Evolutionary conservation across 2,329 filamentous ascomycete genomes (phyloP), one percentile per base, ranked within the genome.

Genomic region (Diaporthe ampelina): DNA sequence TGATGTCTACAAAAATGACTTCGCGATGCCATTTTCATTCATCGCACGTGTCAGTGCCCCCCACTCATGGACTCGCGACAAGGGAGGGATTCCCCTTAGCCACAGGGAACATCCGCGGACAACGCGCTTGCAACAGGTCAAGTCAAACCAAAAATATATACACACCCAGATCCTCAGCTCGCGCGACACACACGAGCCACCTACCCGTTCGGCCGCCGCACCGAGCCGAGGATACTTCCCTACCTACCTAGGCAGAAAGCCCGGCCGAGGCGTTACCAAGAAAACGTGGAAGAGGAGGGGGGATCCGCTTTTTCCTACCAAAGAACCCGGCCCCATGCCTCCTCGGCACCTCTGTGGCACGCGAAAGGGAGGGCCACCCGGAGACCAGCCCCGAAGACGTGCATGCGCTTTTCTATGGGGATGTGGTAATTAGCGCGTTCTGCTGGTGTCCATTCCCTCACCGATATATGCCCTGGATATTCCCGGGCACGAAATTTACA

Each of bases 381-480:
- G 29, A 37, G 4, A 24, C 45, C 61, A 67, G 29, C 61, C 21
- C 59, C 40, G 59, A 48, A 48, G 59, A 63, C 45, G 15, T 61
- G 58, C 58, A 24, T 50, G 58, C n/a, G 11, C 9, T 50, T 50
- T 40, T 26, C 10, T 61, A 61, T 43, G 58, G 58, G 35, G 35
- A 10, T 4, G 37, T 40, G 11, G 58, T 15, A n/a, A 58, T 17
- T 61, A 61, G 58, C 58, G 58, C 5, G 57, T 37, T 37, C 29
- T 32, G 6, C 29, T 7, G 29, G 37, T 9, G 2, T 9, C n/a
- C 35, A 24, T 26, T 43, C 37, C 58, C 26, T 61, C 58, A 48
- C 40, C 40, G 40, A 63, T 63, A 26, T 43, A n/a, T 15, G 58
- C n/a, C n/a, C 35, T 48, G 10, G 13, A 13, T 67, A 37, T 67